Evolutionary conservation across 805 yeast genomes (phyloP), one percentile per base, ranked within the genome.

Genomic region (Priceomyces castillae): DNA sequence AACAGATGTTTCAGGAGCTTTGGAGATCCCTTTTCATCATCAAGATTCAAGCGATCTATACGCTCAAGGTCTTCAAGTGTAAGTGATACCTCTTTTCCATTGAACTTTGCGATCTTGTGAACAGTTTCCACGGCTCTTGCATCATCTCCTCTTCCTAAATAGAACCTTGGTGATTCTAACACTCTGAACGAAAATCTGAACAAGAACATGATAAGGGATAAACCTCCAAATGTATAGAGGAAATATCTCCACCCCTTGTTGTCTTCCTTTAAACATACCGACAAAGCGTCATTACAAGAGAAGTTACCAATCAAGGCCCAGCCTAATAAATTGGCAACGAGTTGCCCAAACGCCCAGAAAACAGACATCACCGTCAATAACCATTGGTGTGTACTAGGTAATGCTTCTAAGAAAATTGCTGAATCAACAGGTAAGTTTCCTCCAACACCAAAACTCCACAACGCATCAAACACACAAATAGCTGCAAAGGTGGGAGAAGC

Each of bases 231-330:
- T 2, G 82, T 80, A 49, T 69, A 71, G 42, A 74, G 61, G 42
- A 71, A 67, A 59, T 81, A 81, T 53, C 86, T 64, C 86, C 86
- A 81, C 34, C 86, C 86, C 62, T 76, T 71, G 57, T 81, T 81
- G 37, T 72, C 65, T 7, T 49, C 47, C 15, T 78, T 70, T 26
- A 65, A 60, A 55, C 86, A 81, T 15, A 58, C 44, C 4, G 52
- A 61, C 4, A 60, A 56, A 0, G 48, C 10, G 28, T 43, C 49
- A 22, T 40, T 41, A 54, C 85, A 79, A 3, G 79, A 73, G 46
- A 65, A 65, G 45, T 74, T 69, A 11, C 80, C 73, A 38, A 81
- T 61, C 42, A 76, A 73, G 0, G 79, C 83, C 81, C 82, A 80
- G 3, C 81, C 74, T 33, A 78, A 52, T 15, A 78, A 59, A 25